phyloP scores from a whole-genome alignment of 2,329 filamentous ascomycete genomes.

The Fusarium sp. region DNA sequence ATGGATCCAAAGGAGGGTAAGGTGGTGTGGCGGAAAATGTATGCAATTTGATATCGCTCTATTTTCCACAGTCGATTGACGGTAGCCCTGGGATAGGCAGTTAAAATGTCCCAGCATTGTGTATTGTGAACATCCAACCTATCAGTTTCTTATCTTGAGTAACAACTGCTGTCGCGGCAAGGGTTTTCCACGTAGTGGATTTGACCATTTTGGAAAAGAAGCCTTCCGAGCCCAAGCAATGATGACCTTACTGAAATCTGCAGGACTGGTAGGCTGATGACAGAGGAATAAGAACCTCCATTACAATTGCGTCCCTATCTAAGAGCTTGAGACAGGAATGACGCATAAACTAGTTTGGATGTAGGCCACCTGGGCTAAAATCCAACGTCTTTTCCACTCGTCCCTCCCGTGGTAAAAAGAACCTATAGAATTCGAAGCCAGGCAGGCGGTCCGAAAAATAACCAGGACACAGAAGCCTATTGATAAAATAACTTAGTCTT shows the following conservation, averaged over 20 bases:
- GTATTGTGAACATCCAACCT: too few species aligned
- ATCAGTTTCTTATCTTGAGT: too few species aligned
- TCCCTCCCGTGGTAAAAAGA: too few species aligned
- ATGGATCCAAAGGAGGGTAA: conserved; percentile 60
- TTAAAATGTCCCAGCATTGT: too few species aligned
- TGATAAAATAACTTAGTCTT: background rate
- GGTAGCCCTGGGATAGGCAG: too few species aligned
- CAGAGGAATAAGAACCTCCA: background rate
- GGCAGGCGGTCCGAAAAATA: too few species aligned
- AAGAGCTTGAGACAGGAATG: background rate
- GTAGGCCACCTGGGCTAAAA: background rate
- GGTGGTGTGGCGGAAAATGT: conserved; percentile 39
- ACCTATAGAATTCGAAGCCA: too few species aligned
- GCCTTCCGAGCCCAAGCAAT: background rate
- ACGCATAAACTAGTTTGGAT: fast-evolving
- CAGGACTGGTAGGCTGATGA: background rate
- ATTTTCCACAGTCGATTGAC: background rate
- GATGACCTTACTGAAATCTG: too few species aligned
- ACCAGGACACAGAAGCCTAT: too few species aligned
- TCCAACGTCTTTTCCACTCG: background rate
- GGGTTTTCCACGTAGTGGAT: too few species aligned
- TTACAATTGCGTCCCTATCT: fast-evolving
- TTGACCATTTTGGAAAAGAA: too few species aligned
- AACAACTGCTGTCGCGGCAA: too few species aligned
- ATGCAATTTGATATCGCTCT: background rate